Percentiles rank a stretch among this genome's conserved stretches.
Conservation (phyloP, 75 land plant species). For the Cryptomeria japonica region DNA sequence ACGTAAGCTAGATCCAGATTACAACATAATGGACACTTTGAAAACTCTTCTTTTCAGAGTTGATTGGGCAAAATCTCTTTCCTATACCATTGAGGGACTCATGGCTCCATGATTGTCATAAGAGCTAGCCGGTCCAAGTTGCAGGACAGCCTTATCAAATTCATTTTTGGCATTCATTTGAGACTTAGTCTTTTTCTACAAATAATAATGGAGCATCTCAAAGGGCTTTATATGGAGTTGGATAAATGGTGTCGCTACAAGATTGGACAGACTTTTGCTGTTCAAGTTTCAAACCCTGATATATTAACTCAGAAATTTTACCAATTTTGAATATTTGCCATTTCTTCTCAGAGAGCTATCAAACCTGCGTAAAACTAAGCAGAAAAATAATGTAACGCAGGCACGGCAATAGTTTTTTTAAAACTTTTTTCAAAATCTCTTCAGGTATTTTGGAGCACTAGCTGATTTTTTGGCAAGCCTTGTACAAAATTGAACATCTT, state of each 20-base stretch:
- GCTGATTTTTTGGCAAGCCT: neutral
- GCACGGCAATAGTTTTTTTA: neutral
- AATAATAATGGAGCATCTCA: neutral
- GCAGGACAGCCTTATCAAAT: neutral
- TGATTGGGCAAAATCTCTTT: constrained; percentile 64
- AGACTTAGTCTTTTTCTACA: neutral
- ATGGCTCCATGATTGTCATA: constrained; percentile 48
- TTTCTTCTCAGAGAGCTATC: neutral
- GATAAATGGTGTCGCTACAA: neutral
- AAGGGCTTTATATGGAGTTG: neutral
- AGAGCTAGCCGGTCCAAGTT: neutral
- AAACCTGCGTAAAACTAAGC: neutral
- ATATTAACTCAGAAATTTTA: neutral
- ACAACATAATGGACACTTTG: constrained; percentile 66
- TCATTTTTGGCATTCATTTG: neutral
- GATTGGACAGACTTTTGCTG: neutral
- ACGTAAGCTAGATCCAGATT: constrained; percentile 71
- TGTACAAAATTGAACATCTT: neutral
- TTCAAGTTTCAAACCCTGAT: neutral
- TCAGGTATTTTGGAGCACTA: neutral
- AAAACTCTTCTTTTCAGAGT: constrained; percentile 50
- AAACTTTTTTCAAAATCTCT: neutral
- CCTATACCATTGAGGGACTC: constrained; percentile 62
- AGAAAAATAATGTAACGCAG: neutral
- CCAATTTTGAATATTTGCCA: constrained; percentile 1